These are phyloP conservation scores for Boletus fagicola DNA, from an alignment of 768 basidiomycete species.

Conservation along the genomic window DNA sequence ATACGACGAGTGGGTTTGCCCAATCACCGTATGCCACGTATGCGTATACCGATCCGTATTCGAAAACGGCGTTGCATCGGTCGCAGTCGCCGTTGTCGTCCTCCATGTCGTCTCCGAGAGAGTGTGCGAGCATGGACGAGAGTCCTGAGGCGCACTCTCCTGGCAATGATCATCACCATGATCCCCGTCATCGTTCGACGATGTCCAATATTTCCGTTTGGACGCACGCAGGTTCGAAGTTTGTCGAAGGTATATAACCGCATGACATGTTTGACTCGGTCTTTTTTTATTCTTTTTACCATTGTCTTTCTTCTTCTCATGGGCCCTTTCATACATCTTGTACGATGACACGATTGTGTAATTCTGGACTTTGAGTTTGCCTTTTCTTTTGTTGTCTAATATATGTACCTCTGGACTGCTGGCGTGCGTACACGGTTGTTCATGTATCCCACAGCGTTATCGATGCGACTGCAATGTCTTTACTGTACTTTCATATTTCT, in stretches of 20 bases:
- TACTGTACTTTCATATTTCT: background rate
- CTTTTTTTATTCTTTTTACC: background rate
- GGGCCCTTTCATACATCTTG: background rate
- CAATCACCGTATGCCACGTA: slow-evolving; percentile 6
- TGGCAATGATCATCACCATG: slow-evolving; percentile 10
- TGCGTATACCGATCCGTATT: slow-evolving; percentile 22
- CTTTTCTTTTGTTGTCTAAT: background rate
- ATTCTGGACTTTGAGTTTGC: background rate
- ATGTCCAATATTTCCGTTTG: slow-evolving; percentile 32
- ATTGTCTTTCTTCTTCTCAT: background rate
- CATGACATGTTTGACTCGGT: background rate
- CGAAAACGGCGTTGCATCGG: slow-evolving; percentile 16
- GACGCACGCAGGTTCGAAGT: slow-evolving; percentile 50
- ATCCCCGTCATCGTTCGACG: slow-evolving; percentile 22
- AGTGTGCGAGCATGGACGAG: slow-evolving; percentile 18
- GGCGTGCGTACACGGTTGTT: background rate
- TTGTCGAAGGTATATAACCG: slow-evolving; percentile 39
- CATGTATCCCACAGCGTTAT: background rate
- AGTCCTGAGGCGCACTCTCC: slow-evolving; percentile 3
- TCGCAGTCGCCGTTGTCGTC: slow-evolving; percentile 34
- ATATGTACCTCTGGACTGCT: background rate
- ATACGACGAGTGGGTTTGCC: slow-evolving; percentile 15
- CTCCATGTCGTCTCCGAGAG: slow-evolving; percentile 21
- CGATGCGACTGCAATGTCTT: background rate
- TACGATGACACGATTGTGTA: background rate